Base-by-base conservation (phyloP, 2,329 filamentous ascomycete genomes). In the Mycogone perniciosa region DNA sequence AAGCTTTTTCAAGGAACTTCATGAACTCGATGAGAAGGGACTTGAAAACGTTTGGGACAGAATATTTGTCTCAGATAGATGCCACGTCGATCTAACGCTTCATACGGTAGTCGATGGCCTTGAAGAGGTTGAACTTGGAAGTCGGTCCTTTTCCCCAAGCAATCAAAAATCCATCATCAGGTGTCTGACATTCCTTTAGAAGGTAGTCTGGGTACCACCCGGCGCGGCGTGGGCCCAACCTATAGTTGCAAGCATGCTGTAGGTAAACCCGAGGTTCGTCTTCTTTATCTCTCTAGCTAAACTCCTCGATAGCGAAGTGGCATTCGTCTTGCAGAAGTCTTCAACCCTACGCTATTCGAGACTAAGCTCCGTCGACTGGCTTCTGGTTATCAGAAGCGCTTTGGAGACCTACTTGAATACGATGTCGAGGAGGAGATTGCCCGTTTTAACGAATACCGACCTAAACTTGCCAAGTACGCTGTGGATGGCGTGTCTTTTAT, bases 381-480 rank as follows among this genome's bases (percentile, higher is more conserved):
- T 7, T 59, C 67, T 5, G 81, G 77, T 77, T 58, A 71, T 88
- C 48, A 73, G 74, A 83, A 85, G 70, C 74, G 84, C 46, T 89
- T 82, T 59, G 85, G 86, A 6, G 79, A 85, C 57, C 67, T 87
- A 29, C 68, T 86, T 49, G 64, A 81, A 56, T 80, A 81, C 64
- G 82, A 89, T 55, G 76, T 84, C 6, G 84, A 90, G 58, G 81
- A 82, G 33, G 86, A 90, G 70, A 77, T 90, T 56, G 66, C 64
- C 13, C 71, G 73, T 38, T 88, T 84, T 68, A 75, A 80, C 62
- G 71, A 73, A 34, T 82, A 82, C 64, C 76, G 81, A 30, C 66
- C 70, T 53, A 75, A 74, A 60, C 73, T 89, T 29, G 73, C 73
- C 41, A 73, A 75, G 26, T 86, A 80, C 57, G 77, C 83, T 54